A percentile compares a stretch with the other conserved stretches of the same genome.
phyloP scores from a whole-genome alignment of 495 filamentous ascomycete species.

The Tuber indicum region DNA sequence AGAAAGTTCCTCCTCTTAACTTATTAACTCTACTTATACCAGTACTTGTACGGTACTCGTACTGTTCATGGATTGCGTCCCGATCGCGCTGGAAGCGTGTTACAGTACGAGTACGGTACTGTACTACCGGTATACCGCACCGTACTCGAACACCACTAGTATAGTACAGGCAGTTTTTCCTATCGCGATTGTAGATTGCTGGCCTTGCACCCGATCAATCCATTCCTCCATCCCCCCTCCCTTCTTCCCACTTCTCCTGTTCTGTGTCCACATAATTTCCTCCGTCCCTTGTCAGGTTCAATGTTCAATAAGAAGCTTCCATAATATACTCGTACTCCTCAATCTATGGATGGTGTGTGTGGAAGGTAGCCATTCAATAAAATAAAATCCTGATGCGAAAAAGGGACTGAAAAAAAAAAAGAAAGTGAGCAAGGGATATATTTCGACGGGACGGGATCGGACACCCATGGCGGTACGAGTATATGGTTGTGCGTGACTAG shows the following conservation, averaged over 20 bases:
- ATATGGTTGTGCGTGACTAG: not conserved
- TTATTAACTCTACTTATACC: not conserved
- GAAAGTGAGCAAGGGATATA: not conserved
- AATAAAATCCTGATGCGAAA: not conserved
- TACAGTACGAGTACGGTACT: too few species aligned
- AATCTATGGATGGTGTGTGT: not conserved
- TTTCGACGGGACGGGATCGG: not conserved
- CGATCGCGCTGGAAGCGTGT: not conserved
- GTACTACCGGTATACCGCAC: too few species aligned
- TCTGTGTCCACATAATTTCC: not conserved
- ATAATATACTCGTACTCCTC: not conserved
- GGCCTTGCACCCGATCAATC: not conserved
- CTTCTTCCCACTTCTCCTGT: not conserved
- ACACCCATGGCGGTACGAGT: not conserved
- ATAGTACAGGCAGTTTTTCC: not conserved
- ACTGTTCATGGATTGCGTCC: not conserved
- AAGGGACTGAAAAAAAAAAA: not conserved
- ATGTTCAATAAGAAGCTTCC: not conserved
- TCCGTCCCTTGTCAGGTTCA: not conserved
- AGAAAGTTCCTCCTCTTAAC: not conserved
- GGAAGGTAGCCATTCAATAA: not conserved
- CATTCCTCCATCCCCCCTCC: not conserved
- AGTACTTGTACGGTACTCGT: too few species aligned
- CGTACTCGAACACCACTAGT: too few species aligned
- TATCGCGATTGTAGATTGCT: not conserved